These are phyloP conservation scores for Bigelowiella natans DNA, from an alignment of 78 protist genomes.

Conservation along the genomic window DNA sequence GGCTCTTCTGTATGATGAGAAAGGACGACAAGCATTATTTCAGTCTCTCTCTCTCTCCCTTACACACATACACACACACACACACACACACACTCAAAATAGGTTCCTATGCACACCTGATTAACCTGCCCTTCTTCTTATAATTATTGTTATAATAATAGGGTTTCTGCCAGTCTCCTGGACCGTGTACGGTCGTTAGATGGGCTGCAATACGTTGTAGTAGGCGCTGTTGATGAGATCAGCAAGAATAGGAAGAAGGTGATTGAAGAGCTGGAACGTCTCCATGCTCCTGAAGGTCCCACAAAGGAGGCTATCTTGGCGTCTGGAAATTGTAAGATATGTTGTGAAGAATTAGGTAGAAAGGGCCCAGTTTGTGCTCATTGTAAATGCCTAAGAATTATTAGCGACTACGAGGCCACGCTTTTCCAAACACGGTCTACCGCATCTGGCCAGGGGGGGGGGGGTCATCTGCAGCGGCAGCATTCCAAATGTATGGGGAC, in stretches of 20 bases:
- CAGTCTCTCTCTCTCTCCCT: no score
- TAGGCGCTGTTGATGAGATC: neutral
- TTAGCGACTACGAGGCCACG: neutral
- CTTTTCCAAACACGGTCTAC: neutral
- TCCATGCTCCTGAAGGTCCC: neutral
- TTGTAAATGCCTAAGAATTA: neutral
- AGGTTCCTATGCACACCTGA: no score
- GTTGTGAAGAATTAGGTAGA: neutral
- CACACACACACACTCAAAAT: no score
- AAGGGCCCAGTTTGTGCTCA: neutral
- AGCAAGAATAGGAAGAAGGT: neutral
- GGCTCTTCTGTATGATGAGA: no score
- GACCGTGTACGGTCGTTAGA: neutral
- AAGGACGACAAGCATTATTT: no score
- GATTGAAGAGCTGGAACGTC: neutral
- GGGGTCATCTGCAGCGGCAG: neutral
- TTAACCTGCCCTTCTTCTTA: no score
- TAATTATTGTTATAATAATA: no score
- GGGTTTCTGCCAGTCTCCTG: neutral
- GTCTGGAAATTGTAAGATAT: neutral
- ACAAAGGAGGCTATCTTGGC: neutral
- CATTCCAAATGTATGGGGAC: neutral
- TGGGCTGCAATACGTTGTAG: neutral
- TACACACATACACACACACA: no score
- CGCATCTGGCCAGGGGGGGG: neutral